These are phyloP conservation scores for Fusarium begoniae DNA, from an alignment of 2,329 filamentous ascomycete species.

Conservation along the genomic window DNA sequence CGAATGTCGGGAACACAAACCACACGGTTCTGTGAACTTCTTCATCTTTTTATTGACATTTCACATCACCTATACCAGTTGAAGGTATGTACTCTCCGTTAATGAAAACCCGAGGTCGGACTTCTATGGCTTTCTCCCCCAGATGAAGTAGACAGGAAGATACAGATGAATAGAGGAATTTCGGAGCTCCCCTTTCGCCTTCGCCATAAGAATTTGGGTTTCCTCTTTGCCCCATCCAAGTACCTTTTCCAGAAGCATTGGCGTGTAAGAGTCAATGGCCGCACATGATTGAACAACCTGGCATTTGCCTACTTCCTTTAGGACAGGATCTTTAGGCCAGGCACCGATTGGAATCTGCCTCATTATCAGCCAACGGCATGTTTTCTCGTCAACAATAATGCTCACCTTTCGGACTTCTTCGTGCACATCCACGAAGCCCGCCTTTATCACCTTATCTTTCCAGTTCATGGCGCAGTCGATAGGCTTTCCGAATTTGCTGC, in stretches of 20 bases:
- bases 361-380: not conserved
- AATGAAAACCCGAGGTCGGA: not conserved
- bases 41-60: not conserved
- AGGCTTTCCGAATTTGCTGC: constrained; percentile 23
- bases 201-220: constrained; percentile 31
- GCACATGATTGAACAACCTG: constrained; percentile 25
- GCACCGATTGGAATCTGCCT: constrained; percentile 19
- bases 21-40: not conserved
- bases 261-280: constrained; percentile 30
- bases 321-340: constrained; percentile 20
- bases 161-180: constrained; percentile 32
- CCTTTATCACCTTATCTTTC: constrained; percentile 18
- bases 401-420: constrained; percentile 9
- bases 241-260: constrained; percentile 22
- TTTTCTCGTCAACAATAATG: fast-evolving
- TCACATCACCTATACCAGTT: no score
- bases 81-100: fast-evolving
- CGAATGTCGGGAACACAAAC: no score
- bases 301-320: constrained; percentile 25
- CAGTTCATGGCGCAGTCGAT: constrained; percentile 14
- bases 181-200: constrained; percentile 33
- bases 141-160: constrained; percentile 23
- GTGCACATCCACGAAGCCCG: constrained; percentile 20
- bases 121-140: constrained; percentile 19
- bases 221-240: constrained; percentile 32